phyloP scores from a whole-genome alignment of 2,329 filamentous ascomycete genomes.

The Helotiales sp. region DNA sequence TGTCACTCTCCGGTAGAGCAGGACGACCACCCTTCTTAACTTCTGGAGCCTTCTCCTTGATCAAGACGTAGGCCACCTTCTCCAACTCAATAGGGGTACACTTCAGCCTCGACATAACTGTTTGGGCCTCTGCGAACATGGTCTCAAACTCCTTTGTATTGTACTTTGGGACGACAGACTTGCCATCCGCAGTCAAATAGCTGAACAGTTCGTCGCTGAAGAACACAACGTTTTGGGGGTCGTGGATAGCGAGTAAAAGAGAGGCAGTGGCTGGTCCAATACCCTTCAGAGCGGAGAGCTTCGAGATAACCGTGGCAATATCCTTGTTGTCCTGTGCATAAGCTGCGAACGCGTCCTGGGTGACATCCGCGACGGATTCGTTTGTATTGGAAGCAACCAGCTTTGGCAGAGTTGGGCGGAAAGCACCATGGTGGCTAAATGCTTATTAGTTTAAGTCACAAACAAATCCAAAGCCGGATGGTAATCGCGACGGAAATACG shows the following conservation, averaged over 20 bases:
- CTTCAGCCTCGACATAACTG: conserved; percentile 54
- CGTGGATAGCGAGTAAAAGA: conserved; percentile 69
- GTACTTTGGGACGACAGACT: conserved; percentile 67
- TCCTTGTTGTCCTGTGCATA: conserved; percentile 49
- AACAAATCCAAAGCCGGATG: background rate
- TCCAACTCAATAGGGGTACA: conserved; percentile 68
- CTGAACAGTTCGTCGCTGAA: conserved; percentile 81
- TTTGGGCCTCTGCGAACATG: conserved; percentile 53
- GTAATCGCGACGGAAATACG: background rate
- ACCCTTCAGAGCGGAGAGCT: conserved; percentile 67
- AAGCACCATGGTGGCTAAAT: conserved; percentile 59
- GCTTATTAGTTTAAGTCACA: conserved; percentile 14
- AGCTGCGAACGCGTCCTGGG: conserved; percentile 55
- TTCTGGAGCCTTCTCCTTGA: conserved; percentile 48
- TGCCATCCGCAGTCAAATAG: conserved; percentile 67
- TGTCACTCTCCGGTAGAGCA: conserved; percentile 32
- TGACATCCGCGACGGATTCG: conserved; percentile 51
- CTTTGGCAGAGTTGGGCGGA: conserved; percentile 64
- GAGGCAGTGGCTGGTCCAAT: conserved; percentile 82
- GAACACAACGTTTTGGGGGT: conserved; percentile 66
- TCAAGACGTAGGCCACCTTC: conserved; percentile 72
- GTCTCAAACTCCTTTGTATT: conserved; percentile 68
- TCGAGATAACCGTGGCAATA: conserved; percentile 52
- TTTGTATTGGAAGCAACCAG: conserved; percentile 61
- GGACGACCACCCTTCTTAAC: conserved; percentile 27